A percentile compares a stretch with the other conserved stretches of the same genome.
phyloP scores from a whole-genome alignment of 129 eudicot genomes.

The Escallonia herrerae region DNA sequence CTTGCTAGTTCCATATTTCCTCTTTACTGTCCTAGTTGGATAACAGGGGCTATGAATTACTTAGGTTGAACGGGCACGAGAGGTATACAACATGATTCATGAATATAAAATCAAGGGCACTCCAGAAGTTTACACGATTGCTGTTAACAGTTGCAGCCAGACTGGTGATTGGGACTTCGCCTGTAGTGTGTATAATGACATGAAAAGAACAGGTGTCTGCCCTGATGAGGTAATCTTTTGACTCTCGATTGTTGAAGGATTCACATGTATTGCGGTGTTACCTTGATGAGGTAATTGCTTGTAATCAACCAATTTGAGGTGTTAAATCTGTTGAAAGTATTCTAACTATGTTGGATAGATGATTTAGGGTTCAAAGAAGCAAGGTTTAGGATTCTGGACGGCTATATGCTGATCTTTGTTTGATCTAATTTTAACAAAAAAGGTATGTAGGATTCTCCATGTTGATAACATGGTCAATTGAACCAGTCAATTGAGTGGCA shows the following conservation, averaged over 20 bases:
- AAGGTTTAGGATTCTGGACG: not conserved
- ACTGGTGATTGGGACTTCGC: constrained; percentile 96
- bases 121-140: constrained; percentile 97
- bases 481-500: constrained; percentile 3
- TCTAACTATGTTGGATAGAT: not conserved
- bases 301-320: not conserved
- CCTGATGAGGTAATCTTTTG: constrained; percentile 81
- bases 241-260: not conserved
- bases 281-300: not conserved
- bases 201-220: constrained; percentile 59
- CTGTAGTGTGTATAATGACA: constrained; percentile 64
- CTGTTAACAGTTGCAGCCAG: constrained; percentile 84
- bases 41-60: constrained; percentile 3
- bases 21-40: constrained; percentile 1
- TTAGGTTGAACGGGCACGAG: constrained; percentile 75
- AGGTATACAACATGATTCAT: constrained; percentile 74
- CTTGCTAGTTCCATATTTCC: constrained; percentile 9
- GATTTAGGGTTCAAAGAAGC: not conserved
- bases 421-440: too few relatives aligned
- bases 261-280: not conserved
- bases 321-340: not conserved
- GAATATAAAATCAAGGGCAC: constrained; percentile 77
- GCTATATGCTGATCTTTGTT: not conserved
- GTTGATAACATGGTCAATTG: not conserved
- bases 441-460: not conserved